Evolutionary conservation across 2,329 filamentous ascomycete genomes (phyloP), one percentile per base, ranked within the genome.

Genomic region (Aureobasidium sp.): DNA sequence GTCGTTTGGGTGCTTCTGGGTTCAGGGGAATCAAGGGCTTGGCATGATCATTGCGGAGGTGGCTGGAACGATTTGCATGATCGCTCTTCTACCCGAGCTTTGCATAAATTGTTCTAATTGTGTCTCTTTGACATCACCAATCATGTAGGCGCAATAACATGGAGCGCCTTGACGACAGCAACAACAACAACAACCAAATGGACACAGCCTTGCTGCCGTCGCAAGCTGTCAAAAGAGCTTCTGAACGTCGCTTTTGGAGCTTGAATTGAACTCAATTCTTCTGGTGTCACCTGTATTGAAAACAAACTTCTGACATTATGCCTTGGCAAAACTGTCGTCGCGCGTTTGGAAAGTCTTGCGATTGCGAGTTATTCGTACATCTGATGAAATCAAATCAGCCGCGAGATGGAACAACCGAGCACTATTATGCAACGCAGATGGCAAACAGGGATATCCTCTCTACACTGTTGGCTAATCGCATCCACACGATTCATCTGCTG

Each of bases 61-160:
- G 30, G 42, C 42, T 47, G 21, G 17, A 35, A 4, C n/a, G n/a
- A n/a, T n/a, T n/a, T n/a, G n/a, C n/a, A n/a, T 35, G 42, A 45
- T 45, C 42, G 27, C 24, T 45, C 22, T 12, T 10, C 14, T 35
- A 19, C 42, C 42, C 21, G 14, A 11, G 21, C 32, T 22, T 24
- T 45, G 42, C 42, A 45, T 45, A 30, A 35, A 17, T 6, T 8
- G 2, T 45, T 34, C 42, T 47, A 47, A 25, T 47, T 47, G 25
- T 30, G 40, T 42, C 11, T 29, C n/a, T 7, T 16, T 14, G 21
- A 44, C 21, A n/a, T n/a, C n/a, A n/a, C n/a, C n/a, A 17, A 47
- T 35, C 21, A 47, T 35, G 42, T 41, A 3, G 27, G 29, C 3
- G n/a, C 19, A 19, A 34, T 7, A 14, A 32, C 6, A 19, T 14